Base-by-base conservation (phyloP, 768 basidiomycete species). In the Pleurotus tuoliensis region DNA sequence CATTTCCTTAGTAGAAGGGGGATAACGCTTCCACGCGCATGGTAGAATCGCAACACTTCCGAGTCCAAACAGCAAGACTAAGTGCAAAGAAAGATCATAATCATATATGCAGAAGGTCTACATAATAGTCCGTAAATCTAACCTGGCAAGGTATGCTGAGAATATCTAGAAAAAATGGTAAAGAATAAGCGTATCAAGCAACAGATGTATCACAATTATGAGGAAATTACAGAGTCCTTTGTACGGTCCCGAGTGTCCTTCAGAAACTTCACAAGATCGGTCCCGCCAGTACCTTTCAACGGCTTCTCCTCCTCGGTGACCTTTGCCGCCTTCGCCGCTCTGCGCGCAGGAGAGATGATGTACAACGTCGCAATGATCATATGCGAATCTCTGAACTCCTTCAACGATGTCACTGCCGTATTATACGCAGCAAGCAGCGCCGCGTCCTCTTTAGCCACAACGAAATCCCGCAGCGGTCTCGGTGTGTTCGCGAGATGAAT, bases 271-370 rank as follows among this genome's bases (percentile, higher is more conserved):
- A 87, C 82, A 48, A 95, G 66, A 43, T 87, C 81, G 0, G 91
- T 92, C 1, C 92, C 92, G 1, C 92, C 92, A 0, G 92, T 94
- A 0, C 92, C 92, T 60, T 80, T 84, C 58, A 86, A 52, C 3
- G 69, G 63, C 2, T 58, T 66, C 24, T 61, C 56, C 41, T 49
- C 73, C 3, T 57, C 56, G 61, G n/a, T 56, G 56, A 18, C 40
- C 56, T 56, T 61, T 57, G 9, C 34, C 47, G 48, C 57, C 41
- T 49, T 55, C 57, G 43, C 9, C 18, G 68, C 72, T 51, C 71
- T 65, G 61, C 76, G 69, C 7, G 92, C 87, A 37, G 90, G 92
- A 20, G 80, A 81, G 30, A 94, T 76, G 61, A 95, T 91, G 66
- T 91, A 94, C 40, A 87, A 62, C 34, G 87, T 78, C 24, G 84